These are phyloP conservation scores for Durotheca rogersii DNA, from an alignment of 495 filamentous ascomycete genomes.

Conservation along the genomic window DNA sequence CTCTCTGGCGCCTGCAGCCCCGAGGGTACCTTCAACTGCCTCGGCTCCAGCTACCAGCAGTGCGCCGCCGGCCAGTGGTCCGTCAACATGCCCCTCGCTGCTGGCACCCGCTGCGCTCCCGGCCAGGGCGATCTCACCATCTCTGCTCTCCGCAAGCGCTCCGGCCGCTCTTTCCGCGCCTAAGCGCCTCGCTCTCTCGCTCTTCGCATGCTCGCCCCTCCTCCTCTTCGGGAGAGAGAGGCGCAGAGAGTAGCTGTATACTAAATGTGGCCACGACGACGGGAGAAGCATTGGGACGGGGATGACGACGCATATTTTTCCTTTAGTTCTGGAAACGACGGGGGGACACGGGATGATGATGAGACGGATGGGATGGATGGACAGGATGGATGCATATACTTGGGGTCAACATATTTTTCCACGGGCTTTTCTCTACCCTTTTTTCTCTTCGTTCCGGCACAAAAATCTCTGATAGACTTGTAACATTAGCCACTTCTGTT, in stretches of 20 bases:
- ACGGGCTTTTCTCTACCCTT: neutral
- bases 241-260: no score
- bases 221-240: no score
- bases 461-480: neutral
- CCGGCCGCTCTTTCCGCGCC: conserved; percentile 31
- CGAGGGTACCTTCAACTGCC: conserved; percentile 50
- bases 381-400: neutral
- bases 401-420: neutral
- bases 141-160: conserved; percentile 29
- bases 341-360: neutral
- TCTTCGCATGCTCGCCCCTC: no score
- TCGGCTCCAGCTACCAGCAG: conserved; percentile 45
- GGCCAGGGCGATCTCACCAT: conserved; percentile 41
- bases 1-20: conserved; percentile 39
- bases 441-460: no score
- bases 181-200: conserved; percentile 9
- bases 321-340: no score
- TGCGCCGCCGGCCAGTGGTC: conserved; percentile 49
- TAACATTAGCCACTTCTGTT: conserved; percentile 3
- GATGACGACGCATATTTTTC: no score
- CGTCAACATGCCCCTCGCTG: conserved; percentile 37
- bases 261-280: no score
- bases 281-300: no score
- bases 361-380: neutral
- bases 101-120: conserved; percentile 39